phyloP scores from a whole-genome alignment of 2,329 filamentous ascomycete genomes.

The Aureobasidium subglaciale region DNA sequence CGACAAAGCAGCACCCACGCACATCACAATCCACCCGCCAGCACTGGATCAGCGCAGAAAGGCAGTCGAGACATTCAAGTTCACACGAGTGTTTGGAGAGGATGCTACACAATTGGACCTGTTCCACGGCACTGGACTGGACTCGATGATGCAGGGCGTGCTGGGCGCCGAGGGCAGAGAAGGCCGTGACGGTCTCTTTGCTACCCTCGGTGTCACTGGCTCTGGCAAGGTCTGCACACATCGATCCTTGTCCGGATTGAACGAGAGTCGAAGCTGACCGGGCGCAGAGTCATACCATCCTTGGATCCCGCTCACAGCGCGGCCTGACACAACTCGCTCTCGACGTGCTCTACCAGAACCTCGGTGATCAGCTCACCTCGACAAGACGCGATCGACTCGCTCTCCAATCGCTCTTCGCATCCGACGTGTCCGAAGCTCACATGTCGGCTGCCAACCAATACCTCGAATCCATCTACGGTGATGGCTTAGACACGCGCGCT shows the following conservation, averaged over 20 bases:
- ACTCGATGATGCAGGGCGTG: constrained; percentile 72
- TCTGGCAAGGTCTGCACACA: constrained; percentile 71
- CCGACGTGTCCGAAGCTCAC: constrained; percentile 74
- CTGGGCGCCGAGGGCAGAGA: constrained; percentile 65
- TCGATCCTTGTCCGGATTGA: neutral
- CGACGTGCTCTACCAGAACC: constrained; percentile 79
- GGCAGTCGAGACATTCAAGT: constrained; percentile 87
- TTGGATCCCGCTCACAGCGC: constrained; percentile 78
- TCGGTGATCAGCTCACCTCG: constrained; percentile 65
- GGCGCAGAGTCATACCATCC: constrained; percentile 81
- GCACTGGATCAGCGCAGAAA: constrained; percentile 69
- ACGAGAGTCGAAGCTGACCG: neutral
- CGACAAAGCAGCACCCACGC: constrained; percentile 35
- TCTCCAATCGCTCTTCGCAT: constrained; percentile 65
- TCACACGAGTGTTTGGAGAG: constrained; percentile 90
- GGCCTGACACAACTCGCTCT: constrained; percentile 88
- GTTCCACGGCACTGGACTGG: constrained; percentile 71
- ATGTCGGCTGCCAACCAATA: constrained; percentile 68
- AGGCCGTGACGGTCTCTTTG: constrained; percentile 80
- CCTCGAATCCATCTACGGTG: constrained; percentile 70
- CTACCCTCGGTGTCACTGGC: constrained; percentile 87
- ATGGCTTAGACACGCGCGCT: constrained; percentile 51
- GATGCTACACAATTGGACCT: constrained; percentile 76
- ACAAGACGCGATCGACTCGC: constrained; percentile 48
- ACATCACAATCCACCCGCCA: constrained; percentile 53